These are phyloP conservation scores for Scedosporium minutisporum DNA, from an alignment of 2,329 filamentous ascomycete genomes.

Conservation along the genomic window DNA sequence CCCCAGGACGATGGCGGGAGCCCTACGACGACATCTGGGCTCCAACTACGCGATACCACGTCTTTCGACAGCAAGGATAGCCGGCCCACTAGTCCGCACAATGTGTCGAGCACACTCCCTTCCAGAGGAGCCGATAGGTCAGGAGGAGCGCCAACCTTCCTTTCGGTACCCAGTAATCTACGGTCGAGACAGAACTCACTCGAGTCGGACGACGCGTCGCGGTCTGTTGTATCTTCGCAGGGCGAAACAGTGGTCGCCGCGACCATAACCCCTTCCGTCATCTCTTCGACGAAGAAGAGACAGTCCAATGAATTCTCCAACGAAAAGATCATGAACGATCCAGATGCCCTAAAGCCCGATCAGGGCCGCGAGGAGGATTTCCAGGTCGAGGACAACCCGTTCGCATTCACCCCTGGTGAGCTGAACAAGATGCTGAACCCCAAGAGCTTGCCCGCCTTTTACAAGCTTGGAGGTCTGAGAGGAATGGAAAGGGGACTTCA, in stretches of 20 bases:
- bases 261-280: constrained; percentile 34
- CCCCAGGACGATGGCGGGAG: constrained; percentile 29
- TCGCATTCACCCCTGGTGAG: constrained; percentile 76
- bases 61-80: constrained; percentile 59
- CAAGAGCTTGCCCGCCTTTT: constrained; percentile 75
- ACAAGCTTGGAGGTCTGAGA: constrained; percentile 64
- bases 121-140: constrained; percentile 30
- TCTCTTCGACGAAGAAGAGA: constrained; percentile 32
- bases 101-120: constrained; percentile 52
- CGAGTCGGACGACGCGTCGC: constrained; percentile 54
- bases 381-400: constrained; percentile 66
- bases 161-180: constrained; percentile 54
- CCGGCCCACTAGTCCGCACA: constrained; percentile 62
- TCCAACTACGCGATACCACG: constrained; percentile 11
- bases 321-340: constrained; percentile 51
- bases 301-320: constrained; percentile 30
- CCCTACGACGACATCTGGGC: constrained; percentile 16
- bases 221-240: constrained; percentile 47
- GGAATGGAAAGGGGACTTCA: constrained; percentile 74
- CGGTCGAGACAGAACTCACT: constrained; percentile 60
- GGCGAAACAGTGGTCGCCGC: constrained; percentile 51
- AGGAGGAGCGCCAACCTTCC: constrained; percentile 39
- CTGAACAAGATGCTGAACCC: constrained; percentile 83
- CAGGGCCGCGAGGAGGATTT: constrained; percentile 70
- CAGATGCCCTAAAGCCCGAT: constrained; percentile 65